These are phyloP conservation scores for Penicillium janthinellum DNA, from an alignment of 2,329 filamentous ascomycete genomes.

Conservation along the genomic window DNA sequence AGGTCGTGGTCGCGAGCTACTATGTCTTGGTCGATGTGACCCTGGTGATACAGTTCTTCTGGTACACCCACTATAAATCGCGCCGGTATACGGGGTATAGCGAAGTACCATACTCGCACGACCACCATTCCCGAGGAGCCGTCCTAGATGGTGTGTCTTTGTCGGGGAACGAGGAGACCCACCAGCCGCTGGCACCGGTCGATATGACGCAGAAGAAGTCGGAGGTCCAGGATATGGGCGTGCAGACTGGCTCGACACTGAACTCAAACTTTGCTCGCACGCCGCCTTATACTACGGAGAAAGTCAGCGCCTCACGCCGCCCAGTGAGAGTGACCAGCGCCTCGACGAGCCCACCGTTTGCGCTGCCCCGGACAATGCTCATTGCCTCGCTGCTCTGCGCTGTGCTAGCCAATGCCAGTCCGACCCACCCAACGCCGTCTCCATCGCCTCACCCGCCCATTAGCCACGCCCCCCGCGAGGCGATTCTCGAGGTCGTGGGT, in stretches of 20 bases:
- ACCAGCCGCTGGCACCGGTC: conserved; percentile 19
- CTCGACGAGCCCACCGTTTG: conserved; percentile 31
- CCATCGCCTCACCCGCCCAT: conserved; percentile 28
- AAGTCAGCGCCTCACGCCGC: conserved; percentile 31
- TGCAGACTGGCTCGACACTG: conserved; percentile 26
- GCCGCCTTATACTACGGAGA: conserved; percentile 40
- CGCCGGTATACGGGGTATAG: conserved; percentile 46
- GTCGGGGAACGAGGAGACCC: conserved; percentile 33
- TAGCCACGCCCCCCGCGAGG: conserved; percentile 23
- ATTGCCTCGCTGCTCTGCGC: conserved; percentile 50
- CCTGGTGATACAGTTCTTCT: conserved; percentile 65
- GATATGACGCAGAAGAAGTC: conserved; percentile 25
- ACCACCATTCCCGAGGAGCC: conserved; percentile 30
- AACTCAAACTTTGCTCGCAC: conserved; percentile 26
- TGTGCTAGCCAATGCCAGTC: conserved; percentile 45
- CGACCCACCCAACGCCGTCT: conserved; percentile 30
- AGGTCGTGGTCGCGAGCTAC: conserved; percentile 65
- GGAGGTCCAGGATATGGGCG: conserved; percentile 33
- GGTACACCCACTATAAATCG: conserved; percentile 61
- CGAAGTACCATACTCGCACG: conserved; percentile 29
- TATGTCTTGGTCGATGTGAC: conserved; percentile 67
- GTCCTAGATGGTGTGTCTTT: conserved; percentile 43
- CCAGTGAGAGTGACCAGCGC: conserved; percentile 31
- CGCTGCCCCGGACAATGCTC: conserved; percentile 48
- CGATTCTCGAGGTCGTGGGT: conserved; percentile 49